These are phyloP conservation scores for Aspergillus sclerotioniger DNA, from an alignment of 495 filamentous ascomycete genomes.

Conservation along the genomic window DNA sequence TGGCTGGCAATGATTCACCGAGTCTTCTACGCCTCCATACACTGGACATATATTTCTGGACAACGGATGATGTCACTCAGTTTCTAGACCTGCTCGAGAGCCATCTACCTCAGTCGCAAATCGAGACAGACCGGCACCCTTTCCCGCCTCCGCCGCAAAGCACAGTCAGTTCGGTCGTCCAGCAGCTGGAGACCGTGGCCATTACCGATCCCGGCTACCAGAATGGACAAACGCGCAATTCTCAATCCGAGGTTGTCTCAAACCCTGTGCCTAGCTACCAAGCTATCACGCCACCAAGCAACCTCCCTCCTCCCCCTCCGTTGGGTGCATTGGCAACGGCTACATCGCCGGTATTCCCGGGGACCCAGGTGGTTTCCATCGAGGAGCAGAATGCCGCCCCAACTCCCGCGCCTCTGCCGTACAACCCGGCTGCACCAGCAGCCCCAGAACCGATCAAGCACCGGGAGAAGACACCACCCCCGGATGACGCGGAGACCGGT, in stretches of 20 bases:
- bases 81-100: slow-evolving; percentile 66
- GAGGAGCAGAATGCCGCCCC: slow-evolving; percentile 42
- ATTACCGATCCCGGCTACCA: slow-evolving; percentile 63
- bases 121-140: slow-evolving; percentile 49
- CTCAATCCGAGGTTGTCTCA: slow-evolving; percentile 34
- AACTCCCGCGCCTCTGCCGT: slow-evolving; percentile 70
- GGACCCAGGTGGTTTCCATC: slow-evolving; percentile 29
- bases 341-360: slow-evolving; percentile 21
- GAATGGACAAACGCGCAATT: slow-evolving; percentile 52
- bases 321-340: slow-evolving; percentile 30
- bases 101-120: slow-evolving; percentile 58
- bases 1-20: slow-evolving; percentile 67
- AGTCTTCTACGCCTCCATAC: slow-evolving; percentile 76
- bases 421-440: slow-evolving; percentile 86
- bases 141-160: slow-evolving; percentile 48
- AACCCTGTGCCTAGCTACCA: slow-evolving; percentile 30
- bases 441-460: slow-evolving; percentile 80
- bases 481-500: slow-evolving; percentile 64
- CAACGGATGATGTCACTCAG: slow-evolving; percentile 64
- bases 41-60: slow-evolving; percentile 90
- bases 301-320: slow-evolving; percentile 46
- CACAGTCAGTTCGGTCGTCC: slow-evolving; percentile 79
- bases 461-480: slow-evolving; percentile 87
- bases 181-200: slow-evolving; percentile 78
- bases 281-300: slow-evolving; percentile 11